Evolutionary conservation across 495 filamentous ascomycete species (phyloP).

Genomic region (Xylaria intraflava): DNA sequence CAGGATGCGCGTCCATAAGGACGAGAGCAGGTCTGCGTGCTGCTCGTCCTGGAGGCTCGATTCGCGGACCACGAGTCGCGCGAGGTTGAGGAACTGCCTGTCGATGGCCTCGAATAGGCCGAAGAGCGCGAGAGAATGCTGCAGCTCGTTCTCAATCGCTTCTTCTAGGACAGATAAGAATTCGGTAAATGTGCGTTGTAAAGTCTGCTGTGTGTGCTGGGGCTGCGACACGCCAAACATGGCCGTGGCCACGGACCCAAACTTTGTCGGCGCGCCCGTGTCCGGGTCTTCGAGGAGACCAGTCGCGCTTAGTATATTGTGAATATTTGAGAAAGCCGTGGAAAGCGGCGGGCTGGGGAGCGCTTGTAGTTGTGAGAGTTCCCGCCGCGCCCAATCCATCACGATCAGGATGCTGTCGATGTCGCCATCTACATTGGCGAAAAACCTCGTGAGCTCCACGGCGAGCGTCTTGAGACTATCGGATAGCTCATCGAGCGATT

Average conservation of each 20-base stretch:
- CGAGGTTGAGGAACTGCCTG: constrained; percentile 78
- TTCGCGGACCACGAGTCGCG: constrained; percentile 79
- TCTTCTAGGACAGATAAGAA: constrained; percentile 85
- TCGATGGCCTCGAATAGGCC: constrained; percentile 82
- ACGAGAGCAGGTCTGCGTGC: constrained; percentile 72
- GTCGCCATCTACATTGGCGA: constrained; percentile 85
- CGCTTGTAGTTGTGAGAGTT: constrained; percentile 51
- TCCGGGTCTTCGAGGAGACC: constrained; percentile 60
- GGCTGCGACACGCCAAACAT: constrained; percentile 72
- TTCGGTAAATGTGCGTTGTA: constrained; percentile 81
- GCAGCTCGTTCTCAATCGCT: constrained; percentile 74
- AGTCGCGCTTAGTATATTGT: constrained; percentile 61
- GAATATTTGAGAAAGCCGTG: constrained; percentile 65
- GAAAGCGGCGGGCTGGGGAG: constrained; percentile 53
- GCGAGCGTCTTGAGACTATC: constrained; percentile 76
- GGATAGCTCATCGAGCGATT: constrained; percentile 73
- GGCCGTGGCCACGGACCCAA: constrained; percentile 58
- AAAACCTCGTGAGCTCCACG: constrained; percentile 78
- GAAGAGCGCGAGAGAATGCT: constrained; percentile 68
- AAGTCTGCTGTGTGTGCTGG: constrained; percentile 69
- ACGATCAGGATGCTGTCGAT: constrained; percentile 83
- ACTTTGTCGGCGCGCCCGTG: constrained; percentile 54
- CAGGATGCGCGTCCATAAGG: constrained; percentile 77
- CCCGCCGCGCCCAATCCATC: constrained; percentile 90
- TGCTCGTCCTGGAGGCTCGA: constrained; percentile 68